A percentile compares a stretch with the other conserved stretches of the same genome.
Evolutionary conservation across 139 green algal species (phyloP).

Genomic region (Microglena sp.): DNA sequence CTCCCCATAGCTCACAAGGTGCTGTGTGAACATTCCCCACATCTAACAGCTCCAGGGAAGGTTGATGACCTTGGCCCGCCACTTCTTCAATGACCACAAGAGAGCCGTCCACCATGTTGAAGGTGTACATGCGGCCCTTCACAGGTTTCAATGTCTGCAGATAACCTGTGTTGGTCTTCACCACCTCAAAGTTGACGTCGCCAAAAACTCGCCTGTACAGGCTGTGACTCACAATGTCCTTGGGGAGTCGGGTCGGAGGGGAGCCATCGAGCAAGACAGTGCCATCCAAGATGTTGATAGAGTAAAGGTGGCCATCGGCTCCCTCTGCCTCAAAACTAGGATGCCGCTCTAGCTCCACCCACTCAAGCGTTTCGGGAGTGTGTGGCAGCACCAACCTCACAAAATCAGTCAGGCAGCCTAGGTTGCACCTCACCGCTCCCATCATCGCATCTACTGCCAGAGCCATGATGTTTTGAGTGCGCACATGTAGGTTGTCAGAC

Average conservation of each 20-base stretch:
- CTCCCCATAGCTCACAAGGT: conserved; percentile 3
- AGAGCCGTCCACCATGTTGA: background rate
- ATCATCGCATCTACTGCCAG: background rate
- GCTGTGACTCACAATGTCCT: conserved; percentile 26
- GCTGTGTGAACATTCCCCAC: background rate
- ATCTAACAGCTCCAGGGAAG: conserved; percentile 38
- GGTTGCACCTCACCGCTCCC: background rate
- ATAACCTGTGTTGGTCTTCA: conserved; percentile 2
- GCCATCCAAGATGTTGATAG: conserved; percentile 39
- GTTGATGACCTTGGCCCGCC: no score
- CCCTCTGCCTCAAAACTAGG: conserved; percentile 27
- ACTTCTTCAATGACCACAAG: no score
- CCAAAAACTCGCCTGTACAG: conserved; percentile 42
- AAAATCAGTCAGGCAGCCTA: background rate
- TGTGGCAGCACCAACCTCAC: conserved; percentile 5
- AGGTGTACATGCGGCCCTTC: background rate
- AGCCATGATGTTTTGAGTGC: conserved; percentile 16
- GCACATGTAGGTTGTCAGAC: conserved; percentile 12
- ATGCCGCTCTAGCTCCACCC: no score
- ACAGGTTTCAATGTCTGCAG: conserved; percentile 17
- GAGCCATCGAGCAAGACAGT: conserved; percentile 25
- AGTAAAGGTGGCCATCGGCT: conserved; percentile 22
- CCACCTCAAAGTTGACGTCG: conserved; percentile 35
- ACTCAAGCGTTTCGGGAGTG: background rate
- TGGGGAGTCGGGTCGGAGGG: conserved; percentile 6